phyloP scores from a whole-genome alignment of 768 basidiomycete genomes.

The Clathrus columnatus region DNA sequence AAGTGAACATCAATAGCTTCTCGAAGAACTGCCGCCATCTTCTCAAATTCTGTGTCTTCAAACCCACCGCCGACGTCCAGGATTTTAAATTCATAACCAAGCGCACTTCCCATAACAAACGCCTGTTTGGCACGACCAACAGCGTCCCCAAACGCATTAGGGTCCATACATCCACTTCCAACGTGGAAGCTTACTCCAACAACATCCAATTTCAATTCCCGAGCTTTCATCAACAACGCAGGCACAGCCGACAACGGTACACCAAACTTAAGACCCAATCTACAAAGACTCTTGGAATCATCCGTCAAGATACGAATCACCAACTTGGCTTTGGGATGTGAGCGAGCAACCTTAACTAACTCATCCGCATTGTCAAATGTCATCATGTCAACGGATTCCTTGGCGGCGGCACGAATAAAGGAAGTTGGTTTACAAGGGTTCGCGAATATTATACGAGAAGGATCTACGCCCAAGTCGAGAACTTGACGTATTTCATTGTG shows the following conservation, averaged over 20 bases:
- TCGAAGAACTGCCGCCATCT: conserved; percentile 61
- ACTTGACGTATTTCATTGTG: conserved; percentile 85
- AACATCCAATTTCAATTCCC: conserved; percentile 72
- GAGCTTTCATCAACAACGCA: conserved; percentile 68
- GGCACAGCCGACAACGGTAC: conserved; percentile 78
- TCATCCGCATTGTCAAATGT: conserved; percentile 99
- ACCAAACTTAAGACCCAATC: conserved; percentile 94
- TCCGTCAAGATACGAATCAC: conserved; percentile 96
- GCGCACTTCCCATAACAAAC: conserved; percentile 79
- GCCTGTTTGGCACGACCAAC: conserved; percentile 71
- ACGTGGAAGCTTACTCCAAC: conserved; percentile 97
- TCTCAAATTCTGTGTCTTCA: conserved; percentile 78
- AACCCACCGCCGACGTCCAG: conserved; percentile 97
- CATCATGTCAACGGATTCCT: conserved; percentile 80
- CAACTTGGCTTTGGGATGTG: conserved; percentile 74
- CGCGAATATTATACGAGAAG: conserved; percentile 88
- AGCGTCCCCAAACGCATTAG: conserved; percentile 83
- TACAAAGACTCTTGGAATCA: conserved; percentile 90
- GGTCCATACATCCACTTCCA: conserved; percentile 93
- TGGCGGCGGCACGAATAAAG: conserved; percentile 80
- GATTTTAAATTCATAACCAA: conserved; percentile 73
- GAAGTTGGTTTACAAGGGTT: conserved; percentile 98
- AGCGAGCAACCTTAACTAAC: conserved; percentile 80
- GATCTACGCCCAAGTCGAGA: conserved; percentile 65
- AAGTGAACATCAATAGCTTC: conserved; percentile 72